phyloP scores from a whole-genome alignment of 2,329 filamentous ascomycete genomes.

The Penicillium sp. region DNA sequence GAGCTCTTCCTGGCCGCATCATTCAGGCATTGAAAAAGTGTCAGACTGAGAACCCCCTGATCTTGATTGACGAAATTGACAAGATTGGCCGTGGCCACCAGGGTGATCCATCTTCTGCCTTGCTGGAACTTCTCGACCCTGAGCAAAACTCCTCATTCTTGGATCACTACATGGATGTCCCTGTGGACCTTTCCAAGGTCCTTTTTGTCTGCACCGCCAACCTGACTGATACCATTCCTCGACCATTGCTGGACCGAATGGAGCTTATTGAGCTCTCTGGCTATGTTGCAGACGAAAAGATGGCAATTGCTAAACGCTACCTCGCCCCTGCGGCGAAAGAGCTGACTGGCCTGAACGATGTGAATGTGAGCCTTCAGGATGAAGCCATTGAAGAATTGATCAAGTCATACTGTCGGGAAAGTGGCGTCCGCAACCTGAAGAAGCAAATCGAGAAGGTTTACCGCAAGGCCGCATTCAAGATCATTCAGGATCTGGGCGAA shows the following conservation, averaged over 20 bases:
- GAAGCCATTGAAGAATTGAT: conserved; percentile 95
- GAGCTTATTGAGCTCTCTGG: conserved; percentile 95
- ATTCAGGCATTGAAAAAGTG: conserved; percentile 99
- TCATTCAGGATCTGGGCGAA: conserved; percentile 91
- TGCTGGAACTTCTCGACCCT: conserved; percentile 91
- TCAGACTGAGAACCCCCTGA: conserved; percentile 95
- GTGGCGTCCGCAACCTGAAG: conserved; percentile 95
- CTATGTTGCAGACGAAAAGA: conserved; percentile 98
- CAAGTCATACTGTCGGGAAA: conserved; percentile 97
- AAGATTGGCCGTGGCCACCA: conserved; percentile 97
- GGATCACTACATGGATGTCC: conserved; percentile 98
- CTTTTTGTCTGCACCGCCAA: conserved; percentile 98
- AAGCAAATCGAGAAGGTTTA: conserved; percentile 99
- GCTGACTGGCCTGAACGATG: conserved; percentile 84
- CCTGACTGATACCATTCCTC: conserved; percentile 96
- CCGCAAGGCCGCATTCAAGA: conserved; percentile 94
- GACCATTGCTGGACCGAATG: conserved; percentile 94
- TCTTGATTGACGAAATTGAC: conserved; percentile 96
- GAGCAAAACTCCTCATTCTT: conserved; percentile 98
- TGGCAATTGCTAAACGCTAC: conserved; percentile 94
- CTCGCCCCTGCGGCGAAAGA: conserved; percentile 94
- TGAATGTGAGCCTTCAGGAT: conserved; percentile 83
- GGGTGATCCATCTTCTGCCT: conserved; percentile 90
- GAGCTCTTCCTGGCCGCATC: conserved; percentile 91
- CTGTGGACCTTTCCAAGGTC: conserved; percentile 95